Base-by-base conservation (phyloP, 169 alveolate genomes). In the Cryptosporidium xiaoi region DNA sequence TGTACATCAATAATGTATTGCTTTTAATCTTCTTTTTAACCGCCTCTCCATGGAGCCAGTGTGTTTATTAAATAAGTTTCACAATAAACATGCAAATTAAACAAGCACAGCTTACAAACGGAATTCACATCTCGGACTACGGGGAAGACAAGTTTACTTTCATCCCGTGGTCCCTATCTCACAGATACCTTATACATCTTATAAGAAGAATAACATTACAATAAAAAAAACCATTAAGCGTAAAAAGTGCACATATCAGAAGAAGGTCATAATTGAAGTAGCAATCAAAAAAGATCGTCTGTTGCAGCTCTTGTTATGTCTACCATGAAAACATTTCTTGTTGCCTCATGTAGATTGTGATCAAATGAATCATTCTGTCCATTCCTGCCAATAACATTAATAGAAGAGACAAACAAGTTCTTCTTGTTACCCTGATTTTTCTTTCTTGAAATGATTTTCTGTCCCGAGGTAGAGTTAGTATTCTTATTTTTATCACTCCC, bases 281-380 rank as follows among this genome's bases (percentile, higher is more conserved):
- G 48, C 48, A 40, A 53, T 69, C 36, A 77, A 62, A 77, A 77
- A 58, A 77, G 60, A 40, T 77, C 87, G 27, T 77, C 87, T 16
- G 87, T 60, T 34, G 87, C 87, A 60, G 87, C 87, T 77, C 87
- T 77, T 44, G 87, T 60, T 18, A 77, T 77, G 48, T 77, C 87
- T 33, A 77, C 71, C 87, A 77, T 77, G 46, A 77, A 60, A n/a
- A 77, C 18, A n/a, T 60, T 77, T 44, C 87, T 77, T 3, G 87
- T 60, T 15, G 71, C 87, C 7, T 33, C 87, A 16, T 77, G 87
- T 29, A 77, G 77, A 36, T 77, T 77, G 36, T 77, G 87, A 48
- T 77, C 87, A 36, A 56, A 77, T 0, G 60, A n/a, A 36, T 10
- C 82, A 20, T 16, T 40, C 48, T 6, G 48, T 40, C 4, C 48